phyloP scores from a whole-genome alignment of 2,329 filamentous ascomycete genomes.

The Tolypocladium ovalisporum region DNA sequence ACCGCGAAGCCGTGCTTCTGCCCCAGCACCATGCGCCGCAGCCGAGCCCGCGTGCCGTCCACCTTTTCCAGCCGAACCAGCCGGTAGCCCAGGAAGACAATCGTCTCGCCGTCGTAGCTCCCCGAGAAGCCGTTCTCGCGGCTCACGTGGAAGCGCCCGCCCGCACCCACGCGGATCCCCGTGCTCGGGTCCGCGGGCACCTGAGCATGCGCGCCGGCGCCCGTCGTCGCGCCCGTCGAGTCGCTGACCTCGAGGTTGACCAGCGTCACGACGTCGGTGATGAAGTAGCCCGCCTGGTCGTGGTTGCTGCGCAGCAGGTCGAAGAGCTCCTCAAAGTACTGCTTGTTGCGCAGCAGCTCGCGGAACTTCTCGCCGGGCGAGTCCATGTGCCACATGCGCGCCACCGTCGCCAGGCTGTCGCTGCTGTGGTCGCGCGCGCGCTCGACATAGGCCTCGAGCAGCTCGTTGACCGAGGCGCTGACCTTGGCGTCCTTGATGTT shows the following conservation, averaged over 20 bases:
- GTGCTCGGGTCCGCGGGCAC: slow-evolving; percentile 10
- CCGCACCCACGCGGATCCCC: slow-evolving; percentile 9
- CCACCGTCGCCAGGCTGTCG: slow-evolving; percentile 13
- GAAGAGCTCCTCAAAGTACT: slow-evolving; percentile 17
- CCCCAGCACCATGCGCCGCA: slow-evolving; percentile 30
- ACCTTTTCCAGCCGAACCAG: slow-evolving; percentile 16
- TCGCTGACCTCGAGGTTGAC: slow-evolving; percentile 13
- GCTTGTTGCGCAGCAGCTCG: slow-evolving; percentile 12
- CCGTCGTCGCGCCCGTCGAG: slow-evolving; percentile 2
- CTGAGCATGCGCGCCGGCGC: slow-evolving; percentile 7
- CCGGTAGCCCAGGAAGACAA: slow-evolving; percentile 16
- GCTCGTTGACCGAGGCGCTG: slow-evolving; percentile 8
- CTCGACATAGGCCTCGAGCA: slow-evolving; percentile 14
- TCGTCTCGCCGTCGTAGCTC: slow-evolving; percentile 15
- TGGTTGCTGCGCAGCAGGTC: slow-evolving; percentile 11
- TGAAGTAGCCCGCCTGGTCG: slow-evolving; percentile 14
- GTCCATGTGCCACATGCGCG: slow-evolving; percentile 19
- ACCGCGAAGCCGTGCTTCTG: slow-evolving; percentile 23
- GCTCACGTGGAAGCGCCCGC: slow-evolving; percentile 7
- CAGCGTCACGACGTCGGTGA: slow-evolving; percentile 16
- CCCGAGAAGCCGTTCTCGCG: slow-evolving; percentile 12
- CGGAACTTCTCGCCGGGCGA: slow-evolving; percentile 17
- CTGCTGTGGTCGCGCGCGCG: slow-evolving; percentile 9
- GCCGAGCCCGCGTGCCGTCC: slow-evolving; percentile 12
- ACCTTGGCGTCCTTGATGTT: slow-evolving; percentile 6